A percentile compares a stretch with the other conserved stretches of the same genome.
Conservation (phyloP, 441 rosid genomes). For the Gossypium schwendimanii region DNA sequence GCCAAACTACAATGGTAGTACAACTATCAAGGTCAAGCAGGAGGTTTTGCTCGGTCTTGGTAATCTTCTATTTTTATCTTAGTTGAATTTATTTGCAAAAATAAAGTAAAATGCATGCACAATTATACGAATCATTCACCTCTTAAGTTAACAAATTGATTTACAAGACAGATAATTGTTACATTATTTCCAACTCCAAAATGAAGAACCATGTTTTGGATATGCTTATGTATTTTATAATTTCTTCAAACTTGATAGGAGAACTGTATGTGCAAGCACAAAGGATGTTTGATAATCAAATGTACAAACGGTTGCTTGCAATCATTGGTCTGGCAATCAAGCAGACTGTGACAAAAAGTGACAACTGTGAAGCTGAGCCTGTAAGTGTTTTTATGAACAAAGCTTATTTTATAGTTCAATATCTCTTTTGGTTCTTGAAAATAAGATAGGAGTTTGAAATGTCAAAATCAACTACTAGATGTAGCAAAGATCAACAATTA, state of each 20-base stretch:
- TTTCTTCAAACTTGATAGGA: constrained; percentile 43
- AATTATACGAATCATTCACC: not conserved
- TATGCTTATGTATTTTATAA: constrained; percentile 16
- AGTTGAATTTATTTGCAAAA: not conserved
- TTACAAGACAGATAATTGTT: not conserved
- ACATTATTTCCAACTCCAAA: constrained; percentile 1
- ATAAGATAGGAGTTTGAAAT: constrained; percentile 3
- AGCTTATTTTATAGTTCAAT: not conserved
- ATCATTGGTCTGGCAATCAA: constrained; percentile 62
- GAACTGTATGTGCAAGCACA: constrained; percentile 81
- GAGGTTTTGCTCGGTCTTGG: constrained; percentile 91
- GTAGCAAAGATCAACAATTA: not conserved
- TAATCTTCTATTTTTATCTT: constrained; percentile 26
- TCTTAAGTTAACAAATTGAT: constrained; percentile 15
- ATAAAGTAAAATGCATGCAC: not conserved
- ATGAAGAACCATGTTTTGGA: not conserved
- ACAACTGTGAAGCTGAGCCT: constrained; percentile 68
- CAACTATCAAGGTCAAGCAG: constrained; percentile 79
- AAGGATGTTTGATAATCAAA: constrained; percentile 72
- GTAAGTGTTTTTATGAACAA: constrained; percentile 41
- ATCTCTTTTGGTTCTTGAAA: not conserved
- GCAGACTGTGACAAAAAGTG: constrained; percentile 46
- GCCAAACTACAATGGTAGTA: constrained; percentile 46
- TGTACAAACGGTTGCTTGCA: constrained; percentile 74
- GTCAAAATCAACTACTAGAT: not conserved